Percentiles rank a stretch among this genome's conserved stretches.
These are phyloP conservation scores for Drechslera avenae DNA, from an alignment of 2,329 filamentous ascomycete genomes.

Conservation along the genomic window DNA sequence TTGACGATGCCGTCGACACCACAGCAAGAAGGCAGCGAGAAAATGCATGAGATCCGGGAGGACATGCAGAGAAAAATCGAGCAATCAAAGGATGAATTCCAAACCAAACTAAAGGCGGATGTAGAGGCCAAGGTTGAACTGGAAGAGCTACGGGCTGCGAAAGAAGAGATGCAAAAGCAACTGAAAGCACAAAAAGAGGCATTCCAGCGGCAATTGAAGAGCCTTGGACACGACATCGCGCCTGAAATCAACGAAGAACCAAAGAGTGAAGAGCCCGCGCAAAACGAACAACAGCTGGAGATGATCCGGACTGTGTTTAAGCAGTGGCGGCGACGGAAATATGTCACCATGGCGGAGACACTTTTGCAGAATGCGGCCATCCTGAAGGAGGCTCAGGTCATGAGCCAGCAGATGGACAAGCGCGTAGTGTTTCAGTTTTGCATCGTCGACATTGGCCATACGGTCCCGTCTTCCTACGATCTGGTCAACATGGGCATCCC, in stretches of 20 bases:
- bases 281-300: constrained; percentile 72
- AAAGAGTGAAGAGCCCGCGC: constrained; percentile 31
- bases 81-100: constrained; percentile 81
- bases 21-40: constrained; percentile 77
- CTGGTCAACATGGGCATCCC: constrained; percentile 91
- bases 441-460: constrained; percentile 85
- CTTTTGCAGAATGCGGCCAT: constrained; percentile 85
- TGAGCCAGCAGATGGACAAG: constrained; percentile 96
- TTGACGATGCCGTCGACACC: constrained; percentile 95
- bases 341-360: constrained; percentile 91
- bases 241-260: constrained; percentile 51
- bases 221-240: constrained; percentile 60
- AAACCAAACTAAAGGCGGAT: constrained; percentile 75
- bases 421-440: constrained; percentile 93
- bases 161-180: constrained; percentile 87
- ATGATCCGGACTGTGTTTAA: constrained; percentile 69
- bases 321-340: constrained; percentile 83
- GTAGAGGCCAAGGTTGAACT: constrained; percentile 78
- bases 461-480: constrained; percentile 91
- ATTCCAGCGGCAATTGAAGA: constrained; percentile 83
- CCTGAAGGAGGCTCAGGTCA: constrained; percentile 94
- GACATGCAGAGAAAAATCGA: constrained; percentile 85
- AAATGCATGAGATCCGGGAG: constrained; percentile 74
- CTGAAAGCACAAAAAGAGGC: constrained; percentile 81
- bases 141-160: constrained; percentile 78